Base-by-base conservation (phyloP, 2,329 filamentous ascomycete species). In the Huntiella moniliformis region DNA sequence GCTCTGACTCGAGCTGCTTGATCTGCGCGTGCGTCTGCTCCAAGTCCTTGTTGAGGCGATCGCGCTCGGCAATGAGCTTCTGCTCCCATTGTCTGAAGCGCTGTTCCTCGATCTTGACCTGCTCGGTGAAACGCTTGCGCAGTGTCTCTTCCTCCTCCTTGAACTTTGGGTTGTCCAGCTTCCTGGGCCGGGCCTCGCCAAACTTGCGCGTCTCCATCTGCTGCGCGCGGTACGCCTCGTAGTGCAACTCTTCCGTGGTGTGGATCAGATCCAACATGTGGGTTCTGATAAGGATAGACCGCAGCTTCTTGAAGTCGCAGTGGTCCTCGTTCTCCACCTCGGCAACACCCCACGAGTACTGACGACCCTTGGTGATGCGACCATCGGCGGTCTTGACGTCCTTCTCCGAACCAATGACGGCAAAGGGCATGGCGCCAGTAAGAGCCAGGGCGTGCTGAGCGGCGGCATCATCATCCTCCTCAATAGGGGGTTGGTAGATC, bases 181-280 rank as follows among this genome's bases (percentile, higher is more conserved):
- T 98, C 66, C 88, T 76, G 56, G 91, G 91, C 55, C 88, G 79
- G 50, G 87, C 88, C 70, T 98, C 92, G 66, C 91, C 91, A 57
- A 98, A 96, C 69, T 98, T 98, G 68, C 91, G 79, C 43, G 91
- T 98, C 73, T 98, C 91, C 91, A 98, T 98, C 68, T 98, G 92
- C 66, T 93, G 85, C 46, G 91, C 91, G 57, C 91, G 88, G 73
- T 98, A 98, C 51, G 85, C 88, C 67, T 98, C 91, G 71, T 98
- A 98, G 74, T 98, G 91, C 58, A 86, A 79, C 73, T 98, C 91
- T 68, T 98, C 91, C 55, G 91, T 98, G 53, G 92, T 98, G 73
- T 98, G 91, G 62, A 98, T 98, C 53, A 98, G 82, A 63, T 98
- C 91, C 58, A 98, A 78, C 91, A 98, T 98, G 72, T 98, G 91